phyloP scores from a whole-genome alignment of 768 basidiomycete genomes.

The Amanita subjunquillea region DNA sequence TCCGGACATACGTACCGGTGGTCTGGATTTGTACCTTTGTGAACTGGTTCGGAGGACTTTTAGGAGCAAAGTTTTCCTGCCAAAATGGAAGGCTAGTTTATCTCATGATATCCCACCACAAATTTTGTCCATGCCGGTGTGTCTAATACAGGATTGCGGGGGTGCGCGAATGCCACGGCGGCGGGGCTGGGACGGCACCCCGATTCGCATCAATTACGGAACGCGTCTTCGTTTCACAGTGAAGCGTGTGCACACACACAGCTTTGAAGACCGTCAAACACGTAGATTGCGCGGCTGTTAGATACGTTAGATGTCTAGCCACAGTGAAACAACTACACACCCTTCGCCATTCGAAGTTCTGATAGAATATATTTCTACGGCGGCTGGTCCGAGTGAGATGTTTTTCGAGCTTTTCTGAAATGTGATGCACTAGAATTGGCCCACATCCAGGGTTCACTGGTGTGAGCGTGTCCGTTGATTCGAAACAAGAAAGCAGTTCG shows the following conservation, averaged over 20 bases:
- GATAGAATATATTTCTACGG: no score
- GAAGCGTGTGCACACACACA: not conserved
- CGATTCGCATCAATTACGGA: not conserved
- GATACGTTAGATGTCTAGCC: no score
- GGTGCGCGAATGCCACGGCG: not conserved
- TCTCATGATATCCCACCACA: not conserved
- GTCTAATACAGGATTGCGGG: not conserved
- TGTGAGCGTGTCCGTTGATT: no score
- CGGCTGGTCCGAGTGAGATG: no score
- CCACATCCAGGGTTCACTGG: no score
- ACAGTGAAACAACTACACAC: no score
- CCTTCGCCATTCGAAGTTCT: no score
- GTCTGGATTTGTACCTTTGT: not conserved
- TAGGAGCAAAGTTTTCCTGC: not conserved
- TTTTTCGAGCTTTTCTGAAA: no score
- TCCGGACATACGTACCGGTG: not conserved
- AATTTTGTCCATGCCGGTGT: not conserved
- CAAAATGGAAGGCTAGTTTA: not conserved
- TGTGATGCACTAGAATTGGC: no score
- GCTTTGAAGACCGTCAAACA: not conserved
- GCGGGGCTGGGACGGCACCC: not conserved
- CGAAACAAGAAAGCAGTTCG: no score
- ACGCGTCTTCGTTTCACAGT: not conserved
- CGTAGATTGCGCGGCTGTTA: not conserved
- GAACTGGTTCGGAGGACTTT: not conserved